Base-by-base conservation (phyloP, 495 filamentous ascomycete genomes). In the Umbilicaria muhlenbergii region DNA sequence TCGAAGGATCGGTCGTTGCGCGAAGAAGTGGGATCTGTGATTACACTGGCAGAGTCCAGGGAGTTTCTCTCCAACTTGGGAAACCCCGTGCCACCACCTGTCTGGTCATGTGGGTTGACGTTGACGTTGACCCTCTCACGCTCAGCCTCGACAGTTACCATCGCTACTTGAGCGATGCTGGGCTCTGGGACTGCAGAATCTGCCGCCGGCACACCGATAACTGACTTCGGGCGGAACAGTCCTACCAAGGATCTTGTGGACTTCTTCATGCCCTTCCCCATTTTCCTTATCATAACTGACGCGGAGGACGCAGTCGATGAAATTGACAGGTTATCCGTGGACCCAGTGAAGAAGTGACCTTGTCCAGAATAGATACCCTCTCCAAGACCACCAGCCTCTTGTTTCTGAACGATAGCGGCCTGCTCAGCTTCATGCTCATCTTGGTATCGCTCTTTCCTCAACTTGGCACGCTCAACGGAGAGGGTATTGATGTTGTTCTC, bases 281-380 rank as follows among this genome's bases (percentile, higher is more conserved):
- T 96, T 69, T 99, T 99, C 24, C 91, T 78, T 55, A 99, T 88
- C 91, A 99, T 99, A 49, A 99, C 81, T 32, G 92, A 96, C 18
- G 91, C 91, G 16, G 91, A 99, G 6, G 92, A 96, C 24, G 91
- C 91, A 14, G 91, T 96, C 11, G 92, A 96, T 4, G 89, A 95
- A 43, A 99, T 86, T 3, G 92, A 96, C 13, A 99, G 59, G 47
- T 96, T 94, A 64, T 99, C 91, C 7, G 87, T 96, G 24, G 91
- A 98, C 18, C 86, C 83, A 17, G 79, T 71, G 59, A 95, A 95
- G 46, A 89, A 74, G 48, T 80, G 77, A 14, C 80, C 80, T 49
- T 91, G 86, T 21, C 88, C 86, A 34, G 77, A 78, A 61, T 99
- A 99, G 51, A 99, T 96, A 52, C 80, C 88, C 52, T 81, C 86